These are phyloP conservation scores for Triangularia verruculosa DNA, from an alignment of 2,329 filamentous ascomycete genomes.

Conservation along the genomic window DNA sequence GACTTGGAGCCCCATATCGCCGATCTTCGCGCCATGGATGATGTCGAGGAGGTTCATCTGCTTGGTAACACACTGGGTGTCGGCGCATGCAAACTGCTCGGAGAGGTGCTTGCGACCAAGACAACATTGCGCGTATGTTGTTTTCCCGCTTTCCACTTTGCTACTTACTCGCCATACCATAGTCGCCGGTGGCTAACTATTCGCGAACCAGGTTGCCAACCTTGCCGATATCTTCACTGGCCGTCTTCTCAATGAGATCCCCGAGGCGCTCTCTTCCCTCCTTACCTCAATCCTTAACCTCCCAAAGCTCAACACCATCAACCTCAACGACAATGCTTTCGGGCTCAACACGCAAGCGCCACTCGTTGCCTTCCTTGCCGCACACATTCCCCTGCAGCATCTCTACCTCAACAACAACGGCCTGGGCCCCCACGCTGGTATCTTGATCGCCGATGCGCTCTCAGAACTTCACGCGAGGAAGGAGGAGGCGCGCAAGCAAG, in stretches of 20 bases:
- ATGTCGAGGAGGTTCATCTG: constrained; percentile 82
- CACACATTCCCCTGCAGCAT: constrained; percentile 86
- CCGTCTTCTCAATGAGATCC: constrained; percentile 89
- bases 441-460: constrained; percentile 83
- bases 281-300: constrained; percentile 84
- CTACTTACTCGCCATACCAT: neutral
- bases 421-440: constrained; percentile 85
- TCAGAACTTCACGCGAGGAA: constrained; percentile 81
- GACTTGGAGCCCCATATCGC: constrained; percentile 84
- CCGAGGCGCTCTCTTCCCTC: constrained; percentile 79
- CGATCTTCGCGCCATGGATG: constrained; percentile 64
- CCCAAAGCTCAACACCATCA: constrained; percentile 82
- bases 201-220: constrained; percentile 63
- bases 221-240: constrained; percentile 97
- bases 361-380: constrained; percentile 84
- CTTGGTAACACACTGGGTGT: constrained; percentile 92
- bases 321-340: constrained; percentile 97
- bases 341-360: constrained; percentile 92
- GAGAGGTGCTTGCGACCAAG: constrained; percentile 79
- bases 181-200: constrained; percentile 15
- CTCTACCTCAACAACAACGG: constrained; percentile 98
- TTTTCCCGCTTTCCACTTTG: neutral
- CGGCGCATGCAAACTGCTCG: constrained; percentile 80
- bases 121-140: constrained; percentile 68
- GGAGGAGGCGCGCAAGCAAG: constrained; percentile 68